A percentile compares a stretch with the other conserved stretches of the same genome.
phyloP scores from a whole-genome alignment of 2,329 filamentous ascomycete species.

The Neofusicoccum umdonicola region DNA sequence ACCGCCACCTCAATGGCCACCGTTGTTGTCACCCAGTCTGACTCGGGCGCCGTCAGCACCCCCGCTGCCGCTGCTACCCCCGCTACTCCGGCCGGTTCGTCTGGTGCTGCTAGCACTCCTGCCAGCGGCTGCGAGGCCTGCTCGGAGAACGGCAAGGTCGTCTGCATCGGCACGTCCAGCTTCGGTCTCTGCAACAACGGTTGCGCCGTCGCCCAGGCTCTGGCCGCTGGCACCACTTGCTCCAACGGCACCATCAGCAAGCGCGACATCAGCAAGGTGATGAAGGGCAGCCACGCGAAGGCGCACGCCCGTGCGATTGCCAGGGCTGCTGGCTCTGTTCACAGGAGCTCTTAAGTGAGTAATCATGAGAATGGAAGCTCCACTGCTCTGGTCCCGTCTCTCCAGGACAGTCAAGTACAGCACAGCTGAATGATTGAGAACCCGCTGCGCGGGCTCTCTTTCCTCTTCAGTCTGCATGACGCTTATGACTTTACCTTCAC shows the following conservation, averaged over 20 bases:
- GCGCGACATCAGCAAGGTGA: conserved; percentile 10
- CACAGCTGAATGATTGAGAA: neutral
- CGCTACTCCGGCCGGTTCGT: conserved; percentile 13
- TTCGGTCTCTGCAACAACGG: conserved; percentile 47
- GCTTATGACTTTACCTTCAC: neutral
- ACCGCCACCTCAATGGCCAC: conserved; percentile 20
- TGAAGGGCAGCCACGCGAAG: conserved; percentile 6
- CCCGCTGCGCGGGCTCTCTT: neutral
- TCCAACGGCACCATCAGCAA: conserved; percentile 32
- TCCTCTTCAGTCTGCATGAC: neutral
- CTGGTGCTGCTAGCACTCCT: conserved; percentile 17
- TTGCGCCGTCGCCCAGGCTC: conserved; percentile 39
- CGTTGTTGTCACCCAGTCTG: conserved; percentile 12
- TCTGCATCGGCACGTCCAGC: conserved; percentile 43
- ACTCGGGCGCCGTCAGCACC: neutral
- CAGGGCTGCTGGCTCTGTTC: neutral
- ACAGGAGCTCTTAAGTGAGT: conserved; percentile 3
- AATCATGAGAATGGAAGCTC: neutral
- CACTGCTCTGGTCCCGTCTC: neutral
- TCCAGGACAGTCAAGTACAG: conserved; percentile 1
- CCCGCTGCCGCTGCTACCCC: conserved; percentile 19
- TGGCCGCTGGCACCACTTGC: conserved; percentile 45
- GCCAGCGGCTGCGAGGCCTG: conserved; percentile 31
- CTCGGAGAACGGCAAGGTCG: conserved; percentile 39
- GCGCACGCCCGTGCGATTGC: conserved; percentile 4